Conservation (phyloP, 192 early-diverging fungal species). For the Backusella parvicylindrica region DNA sequence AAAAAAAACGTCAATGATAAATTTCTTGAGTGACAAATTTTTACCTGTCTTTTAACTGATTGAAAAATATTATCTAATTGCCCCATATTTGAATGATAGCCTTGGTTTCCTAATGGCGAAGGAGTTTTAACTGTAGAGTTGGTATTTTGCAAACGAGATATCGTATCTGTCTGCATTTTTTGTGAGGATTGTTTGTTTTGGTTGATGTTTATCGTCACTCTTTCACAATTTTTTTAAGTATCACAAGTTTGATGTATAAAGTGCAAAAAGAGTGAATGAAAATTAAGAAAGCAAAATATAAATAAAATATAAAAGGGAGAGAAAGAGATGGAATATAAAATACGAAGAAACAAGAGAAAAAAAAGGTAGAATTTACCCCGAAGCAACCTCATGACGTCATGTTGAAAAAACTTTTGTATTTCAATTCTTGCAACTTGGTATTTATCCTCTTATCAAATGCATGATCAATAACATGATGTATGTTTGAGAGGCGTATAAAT, state of each 20-base stretch:
- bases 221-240: neutral
- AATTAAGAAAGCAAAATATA: neutral
- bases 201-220: neutral
- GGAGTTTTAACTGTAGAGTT: conserved; percentile 11
- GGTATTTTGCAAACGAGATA: conserved; percentile 5
- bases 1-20: neutral
- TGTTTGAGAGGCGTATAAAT: neutral
- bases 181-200: neutral
- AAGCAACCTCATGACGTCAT: neutral
- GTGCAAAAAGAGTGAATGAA: neutral
- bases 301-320: conserved; percentile 2
- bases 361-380: neutral
- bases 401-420: neutral
- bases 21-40: neutral
- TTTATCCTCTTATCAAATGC: neutral
- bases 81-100: neutral
- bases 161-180: conserved; percentile 10
- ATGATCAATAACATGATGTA: conserved; percentile 1
- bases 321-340: conserved; percentile 2
- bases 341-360: conserved; percentile 1
- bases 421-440: neutral
- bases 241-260: neutral
- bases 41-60: conserved; percentile 10
- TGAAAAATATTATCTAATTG: conserved; percentile 10
- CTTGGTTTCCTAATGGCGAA: conserved; percentile 9